Evolutionary conservation across 2,329 filamentous ascomycete species (phyloP).

Genomic region (Stachybotrys chartarum): DNA sequence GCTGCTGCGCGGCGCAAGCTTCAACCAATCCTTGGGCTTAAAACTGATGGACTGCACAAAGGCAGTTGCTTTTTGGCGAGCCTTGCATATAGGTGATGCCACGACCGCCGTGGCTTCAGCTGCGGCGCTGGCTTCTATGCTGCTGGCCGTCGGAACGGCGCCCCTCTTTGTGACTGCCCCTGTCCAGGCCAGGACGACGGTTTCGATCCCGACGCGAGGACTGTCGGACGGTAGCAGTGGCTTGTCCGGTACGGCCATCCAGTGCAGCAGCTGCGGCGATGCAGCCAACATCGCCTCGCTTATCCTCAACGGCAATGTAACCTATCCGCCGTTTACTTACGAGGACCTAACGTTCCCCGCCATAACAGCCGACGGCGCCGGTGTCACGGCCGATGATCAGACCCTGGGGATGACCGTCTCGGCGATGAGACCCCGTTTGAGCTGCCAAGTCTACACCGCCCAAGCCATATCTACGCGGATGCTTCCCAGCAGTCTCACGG

Average conservation of each 20-base stretch:
- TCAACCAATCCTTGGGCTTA: slow-evolving; percentile 19
- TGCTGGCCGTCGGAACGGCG: slow-evolving; percentile 23
- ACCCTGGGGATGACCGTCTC: slow-evolving; percentile 18
- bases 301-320: slow-evolving; percentile 24
- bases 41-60: slow-evolving; percentile 23
- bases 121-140: slow-evolving; percentile 17
- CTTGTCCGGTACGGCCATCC: neutral
- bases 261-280: slow-evolving; percentile 15
- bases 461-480: neutral
- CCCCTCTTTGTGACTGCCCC: slow-evolving; percentile 23
- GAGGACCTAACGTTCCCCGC: slow-evolving; percentile 19
- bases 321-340: slow-evolving; percentile 29
- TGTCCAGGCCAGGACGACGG: slow-evolving; percentile 10
- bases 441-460: neutral
- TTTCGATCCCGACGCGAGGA: slow-evolving; percentile 18
- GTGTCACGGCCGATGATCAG: slow-evolving; percentile 2
- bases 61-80: slow-evolving; percentile 17
- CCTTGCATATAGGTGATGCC: slow-evolving; percentile 16
- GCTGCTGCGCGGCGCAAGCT: slow-evolving; percentile 17
- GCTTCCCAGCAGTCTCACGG: neutral
- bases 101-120: slow-evolving; percentile 18
- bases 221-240: slow-evolving; percentile 20
- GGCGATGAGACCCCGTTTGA: slow-evolving; percentile 22
- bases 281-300: slow-evolving; percentile 24
- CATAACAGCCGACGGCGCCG: slow-evolving; percentile 10